Base-by-base conservation (phyloP, 139 green algal species). In the Volvox reticuliferus region DNA sequence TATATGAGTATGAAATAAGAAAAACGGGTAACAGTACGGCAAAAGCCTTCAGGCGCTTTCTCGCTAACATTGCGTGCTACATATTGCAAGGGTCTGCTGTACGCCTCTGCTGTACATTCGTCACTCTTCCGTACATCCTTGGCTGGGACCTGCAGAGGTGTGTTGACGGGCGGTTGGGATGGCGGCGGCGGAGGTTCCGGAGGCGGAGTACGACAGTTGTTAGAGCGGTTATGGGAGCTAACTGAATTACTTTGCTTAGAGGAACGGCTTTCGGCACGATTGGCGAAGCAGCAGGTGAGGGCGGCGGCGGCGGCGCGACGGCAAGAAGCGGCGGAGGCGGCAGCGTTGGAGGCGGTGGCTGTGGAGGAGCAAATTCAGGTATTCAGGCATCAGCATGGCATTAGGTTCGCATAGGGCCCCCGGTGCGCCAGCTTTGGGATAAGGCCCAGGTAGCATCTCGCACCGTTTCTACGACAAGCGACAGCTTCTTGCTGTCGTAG, bases 141-240 rank as follows among this genome's bases (percentile, higher is more conserved):
- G 67, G 67, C 67, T 28, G 67, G 67, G 67, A 22, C 17, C 50
- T 24, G 76, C 12, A 93, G 84, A 12, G 93, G 94, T 16, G 79
- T 73, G 0, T 62, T 95, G 79, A 89, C 90, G 22, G 93, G 93
- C 33, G 90, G 87, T 24, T 95, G 89, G 76, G 84, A 82, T 37
- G 79, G 75, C 37, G 50, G 75, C 28, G 44, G 79, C 69, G 32
- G 50, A 32, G 32, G 55, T 28, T 22, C 28, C 20, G 75, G 6
- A 13, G 61, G 22, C 28, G 18, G 55, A 16, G 55, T 20, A 1
- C 82, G n/a, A 26, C 88, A 91, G 91, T 79, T 91, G 85, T 77
- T 76, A 37, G 61, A 76, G 71, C 61, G 87, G 26, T 18, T 87
- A 32, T 88, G 82, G 89, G 65, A 89, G 55, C 68, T 79, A 35